phyloP scores from a whole-genome alignment of 176 grass and related monocot genomes.

The maize (Zea mays) region Zm-B73-REFERENCE-NAM-5.0 NC_050096.1:37070501-37071000 shows the following conservation, averaged over 20 bases:
- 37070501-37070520: background rate
- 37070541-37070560: background rate
- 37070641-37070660: background rate
- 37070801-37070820: background rate
- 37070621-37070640: background rate
- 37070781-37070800: conserved; percentile 9
- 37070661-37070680: background rate
- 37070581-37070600: background rate
- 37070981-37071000: background rate
- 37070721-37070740: background rate
- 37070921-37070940: background rate
- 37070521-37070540: background rate
- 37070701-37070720: background rate
- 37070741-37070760: background rate
- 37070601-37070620: background rate
- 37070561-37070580: background rate
- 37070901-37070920: conserved; percentile 20
- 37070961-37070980: background rate
- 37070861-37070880: conserved; percentile 37
- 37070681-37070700: background rate
- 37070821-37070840: background rate
- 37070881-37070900: background rate
- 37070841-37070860: conserved; percentile 1
- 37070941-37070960: background rate
- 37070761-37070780: conserved; percentile 14